Percentiles rank a stretch among this genome's conserved stretches.
phyloP scores from a whole-genome alignment of 352 stramenopile genomes.

The Pythium aristosporum region DNA sequence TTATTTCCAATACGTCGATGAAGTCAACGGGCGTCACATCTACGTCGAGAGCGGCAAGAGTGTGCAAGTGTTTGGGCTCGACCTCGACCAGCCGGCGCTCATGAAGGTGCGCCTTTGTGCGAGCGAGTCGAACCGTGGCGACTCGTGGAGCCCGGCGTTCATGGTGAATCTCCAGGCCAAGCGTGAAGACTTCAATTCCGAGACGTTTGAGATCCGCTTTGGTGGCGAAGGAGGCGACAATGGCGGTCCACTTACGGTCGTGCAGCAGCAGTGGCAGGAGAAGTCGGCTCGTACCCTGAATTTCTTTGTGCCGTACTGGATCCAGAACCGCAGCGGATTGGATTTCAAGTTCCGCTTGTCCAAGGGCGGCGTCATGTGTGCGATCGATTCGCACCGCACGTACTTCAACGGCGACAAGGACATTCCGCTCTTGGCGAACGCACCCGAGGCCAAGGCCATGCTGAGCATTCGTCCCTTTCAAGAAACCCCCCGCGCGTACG shows the following conservation, averaged over 20 bases:
- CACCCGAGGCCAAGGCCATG: conserved; percentile 59
- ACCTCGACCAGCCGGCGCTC: conserved; percentile 62
- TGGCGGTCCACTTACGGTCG: conserved; percentile 58
- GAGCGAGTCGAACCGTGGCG: conserved; percentile 43
- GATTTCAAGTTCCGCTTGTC: conserved; percentile 68
- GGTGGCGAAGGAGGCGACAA: conserved; percentile 15
- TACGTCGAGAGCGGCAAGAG: conserved; percentile 79
- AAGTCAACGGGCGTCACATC: conserved; percentile 76
- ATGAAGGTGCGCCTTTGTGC: conserved; percentile 79
- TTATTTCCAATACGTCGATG: conserved; percentile 73
- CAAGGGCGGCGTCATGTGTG: conserved; percentile 49
- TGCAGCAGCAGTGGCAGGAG: conserved; percentile 66
- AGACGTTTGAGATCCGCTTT: conserved; percentile 65
- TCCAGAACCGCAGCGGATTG: conserved; percentile 81
- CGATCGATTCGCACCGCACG: conserved; percentile 61
- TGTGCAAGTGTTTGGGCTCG: conserved; percentile 78
- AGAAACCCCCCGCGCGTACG: conserved; percentile 55
- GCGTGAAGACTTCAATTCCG: conserved; percentile 45
- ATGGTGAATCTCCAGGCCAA: conserved; percentile 52
- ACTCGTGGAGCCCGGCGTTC: conserved; percentile 64
- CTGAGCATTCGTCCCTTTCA: conserved; percentile 69
- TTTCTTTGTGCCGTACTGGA: conserved; percentile 80
- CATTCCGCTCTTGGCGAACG: conserved; percentile 65
- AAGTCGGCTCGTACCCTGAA: conserved; percentile 60
- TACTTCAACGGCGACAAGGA: conserved; percentile 68